A percentile compares a stretch with the other conserved stretches of the same genome.
These are phyloP conservation scores for Leishmania guyanensis DNA, from an alignment of 208 protist species.

Conservation along the genomic window DNA sequence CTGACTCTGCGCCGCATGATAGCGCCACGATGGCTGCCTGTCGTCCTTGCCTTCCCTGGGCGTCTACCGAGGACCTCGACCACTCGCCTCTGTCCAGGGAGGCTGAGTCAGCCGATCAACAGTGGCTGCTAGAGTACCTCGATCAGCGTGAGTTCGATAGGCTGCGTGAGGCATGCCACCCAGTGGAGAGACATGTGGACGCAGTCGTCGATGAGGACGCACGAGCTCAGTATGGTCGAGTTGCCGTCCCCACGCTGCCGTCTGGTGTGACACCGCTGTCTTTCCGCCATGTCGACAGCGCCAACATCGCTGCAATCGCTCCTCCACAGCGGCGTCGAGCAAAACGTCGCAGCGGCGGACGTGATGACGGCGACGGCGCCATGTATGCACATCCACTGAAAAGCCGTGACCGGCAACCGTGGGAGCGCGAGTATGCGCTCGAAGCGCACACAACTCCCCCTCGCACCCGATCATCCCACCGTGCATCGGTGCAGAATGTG, in stretches of 20 bases:
- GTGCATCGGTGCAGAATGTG: not conserved
- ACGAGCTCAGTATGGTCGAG: not conserved
- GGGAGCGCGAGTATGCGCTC: slow-evolving; percentile 15
- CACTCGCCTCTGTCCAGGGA: not conserved
- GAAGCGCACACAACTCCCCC: not conserved
- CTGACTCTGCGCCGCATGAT: not conserved
- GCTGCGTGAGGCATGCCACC: not conserved
- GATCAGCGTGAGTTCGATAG: slow-evolving; percentile 1
- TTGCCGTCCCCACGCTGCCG: not conserved
- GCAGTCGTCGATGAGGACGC: not conserved
- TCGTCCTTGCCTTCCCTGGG: not conserved
- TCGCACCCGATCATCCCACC: not conserved
- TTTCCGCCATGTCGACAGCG: not conserved
- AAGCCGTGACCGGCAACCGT: slow-evolving; percentile 3
- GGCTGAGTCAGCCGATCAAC: not conserved
- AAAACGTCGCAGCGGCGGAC: not conserved
- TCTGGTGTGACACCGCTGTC: not conserved
- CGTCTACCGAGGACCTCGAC: not conserved
- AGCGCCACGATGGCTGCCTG: not conserved
- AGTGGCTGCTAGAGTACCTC: slow-evolving; percentile 6
- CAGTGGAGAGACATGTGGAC: not conserved
- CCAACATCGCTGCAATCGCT: not conserved
- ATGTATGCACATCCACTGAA: not conserved
- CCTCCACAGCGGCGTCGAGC: not conserved
- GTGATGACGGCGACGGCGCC: not conserved